A percentile compares a stretch with the other conserved stretches of the same genome.
These are phyloP conservation scores for Spatholobus suberectus DNA, from an alignment of 306 rosid genomes.

Conservation along the genomic window DNA sequence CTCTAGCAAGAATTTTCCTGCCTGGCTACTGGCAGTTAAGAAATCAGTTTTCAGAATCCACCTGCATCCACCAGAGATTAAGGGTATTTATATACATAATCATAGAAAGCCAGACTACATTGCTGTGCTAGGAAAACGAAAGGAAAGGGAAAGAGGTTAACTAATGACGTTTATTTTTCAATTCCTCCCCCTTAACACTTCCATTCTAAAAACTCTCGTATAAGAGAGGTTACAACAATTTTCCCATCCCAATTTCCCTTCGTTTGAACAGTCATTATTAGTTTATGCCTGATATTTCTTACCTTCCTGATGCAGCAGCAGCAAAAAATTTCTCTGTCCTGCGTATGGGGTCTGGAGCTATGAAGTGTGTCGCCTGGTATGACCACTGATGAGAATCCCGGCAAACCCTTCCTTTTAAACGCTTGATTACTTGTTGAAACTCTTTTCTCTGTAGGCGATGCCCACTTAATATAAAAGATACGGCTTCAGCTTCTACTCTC, in stretches of 20 bases:
- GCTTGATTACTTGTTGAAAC: slow-evolving; percentile 74
- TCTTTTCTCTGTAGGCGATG: slow-evolving; percentile 80
- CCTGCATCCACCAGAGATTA: slow-evolving; percentile 59
- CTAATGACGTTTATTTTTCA: background rate
- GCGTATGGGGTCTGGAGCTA: slow-evolving; percentile 78
- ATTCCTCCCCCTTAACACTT: background rate
- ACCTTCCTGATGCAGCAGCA: slow-evolving; percentile 98
- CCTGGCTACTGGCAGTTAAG: slow-evolving; percentile 73
- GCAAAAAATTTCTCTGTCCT: slow-evolving; percentile 94
- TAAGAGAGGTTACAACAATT: background rate
- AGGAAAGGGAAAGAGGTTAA: background rate
- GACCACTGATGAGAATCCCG: slow-evolving; percentile 96
- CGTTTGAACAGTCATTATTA: background rate
- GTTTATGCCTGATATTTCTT: slow-evolving; percentile 2
- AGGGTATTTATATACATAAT: slow-evolving; percentile 26
- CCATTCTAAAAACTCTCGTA: background rate
- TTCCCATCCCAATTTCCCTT: background rate
- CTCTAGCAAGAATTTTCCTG: slow-evolving; percentile 70
- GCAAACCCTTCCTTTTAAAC: slow-evolving; percentile 79
- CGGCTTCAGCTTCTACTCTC: slow-evolving; percentile 54
- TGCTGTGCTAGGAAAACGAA: background rate
- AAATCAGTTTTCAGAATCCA: slow-evolving; percentile 94
- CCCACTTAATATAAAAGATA: slow-evolving; percentile 76
- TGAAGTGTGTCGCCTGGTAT: slow-evolving; percentile 94
- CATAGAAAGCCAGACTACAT: slow-evolving; percentile 15